Conservation (phyloP, 176 grass and related monocot species). For the Aegilops tauschii region DNA sequence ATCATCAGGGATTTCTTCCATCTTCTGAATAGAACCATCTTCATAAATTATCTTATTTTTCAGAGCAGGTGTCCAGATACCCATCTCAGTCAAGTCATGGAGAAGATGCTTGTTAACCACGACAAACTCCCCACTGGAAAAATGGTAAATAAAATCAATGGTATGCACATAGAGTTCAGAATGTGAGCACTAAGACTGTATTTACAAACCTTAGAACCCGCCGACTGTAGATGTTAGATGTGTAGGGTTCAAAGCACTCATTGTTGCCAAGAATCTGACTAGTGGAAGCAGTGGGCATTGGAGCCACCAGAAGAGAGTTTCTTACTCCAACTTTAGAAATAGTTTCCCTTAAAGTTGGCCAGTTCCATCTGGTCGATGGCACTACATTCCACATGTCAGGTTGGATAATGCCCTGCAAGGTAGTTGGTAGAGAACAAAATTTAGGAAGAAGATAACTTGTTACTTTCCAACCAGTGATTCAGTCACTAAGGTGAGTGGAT, state of each 20-base stretch:
- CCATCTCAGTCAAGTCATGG: conserved; percentile 97
- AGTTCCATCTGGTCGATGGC: conserved; percentile 85
- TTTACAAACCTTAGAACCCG: conserved; percentile 75
- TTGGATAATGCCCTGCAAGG: conserved; percentile 76
- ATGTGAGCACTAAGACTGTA: background rate
- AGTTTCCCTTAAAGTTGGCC: conserved; percentile 58
- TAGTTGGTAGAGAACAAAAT: background rate
- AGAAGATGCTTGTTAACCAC: conserved; percentile 99
- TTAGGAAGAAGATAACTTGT: background rate
- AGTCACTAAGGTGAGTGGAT: background rate
- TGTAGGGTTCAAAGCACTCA: conserved; percentile 88
- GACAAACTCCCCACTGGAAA: conserved; percentile 87
- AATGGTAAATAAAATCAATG: conserved; percentile 26
- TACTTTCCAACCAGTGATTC: background rate
- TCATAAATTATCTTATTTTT: conserved; percentile 98
- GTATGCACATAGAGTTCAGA: background rate
- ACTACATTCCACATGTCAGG: conserved; percentile 90
- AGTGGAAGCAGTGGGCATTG: conserved; percentile 99
- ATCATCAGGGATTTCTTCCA: conserved; percentile 77
- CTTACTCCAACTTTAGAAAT: conserved; percentile 80
- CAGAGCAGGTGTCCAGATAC: conserved; percentile 70
- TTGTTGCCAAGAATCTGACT: conserved; percentile 99
- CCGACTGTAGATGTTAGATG: conserved; percentile 81
- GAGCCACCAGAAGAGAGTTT: conserved; percentile 97
- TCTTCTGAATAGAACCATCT: conserved; percentile 86